Evolutionary conservation across 345 rosid genomes (phyloP).

Genomic region (Dipteronia sinensis): DNA sequence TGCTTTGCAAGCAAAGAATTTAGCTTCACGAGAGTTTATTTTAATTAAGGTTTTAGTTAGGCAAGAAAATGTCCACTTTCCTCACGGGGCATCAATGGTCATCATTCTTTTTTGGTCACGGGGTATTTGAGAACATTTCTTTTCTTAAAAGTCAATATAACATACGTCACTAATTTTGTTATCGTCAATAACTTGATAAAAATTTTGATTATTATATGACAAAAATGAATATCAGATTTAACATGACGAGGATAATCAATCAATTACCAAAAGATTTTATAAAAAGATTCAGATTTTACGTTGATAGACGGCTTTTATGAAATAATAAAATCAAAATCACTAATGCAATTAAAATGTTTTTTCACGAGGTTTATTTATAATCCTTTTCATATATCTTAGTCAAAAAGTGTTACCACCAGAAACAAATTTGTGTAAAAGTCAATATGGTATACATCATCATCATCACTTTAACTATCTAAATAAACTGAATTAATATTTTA

Average conservation of each 20-base stretch:
- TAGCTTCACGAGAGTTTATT: conserved; percentile 10
- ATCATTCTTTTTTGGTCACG: conserved; percentile 3
- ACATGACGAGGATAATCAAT: not conserved
- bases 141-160: conserved; percentile 10
- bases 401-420: not conserved
- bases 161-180: not conserved
- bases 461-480: not conserved
- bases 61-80: conserved; percentile 9
- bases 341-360: not conserved
- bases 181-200: no score
- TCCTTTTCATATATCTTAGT: not conserved
- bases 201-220: no score
- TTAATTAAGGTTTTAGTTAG: not conserved
- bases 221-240: not conserved
- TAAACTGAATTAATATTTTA: not conserved
- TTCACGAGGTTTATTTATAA: not conserved
- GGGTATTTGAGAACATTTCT: not conserved
- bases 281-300: no score
- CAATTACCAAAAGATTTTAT: no score
- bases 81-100: not conserved
- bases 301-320: not conserved
- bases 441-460: not conserved
- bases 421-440: not conserved
- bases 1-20: conserved; percentile 27
- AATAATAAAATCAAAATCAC: no score